A percentile compares a stretch with the other conserved stretches of the same genome.
Conservation (phyloP, 345 rosid species). For the Iberis pinnata region DNA sequence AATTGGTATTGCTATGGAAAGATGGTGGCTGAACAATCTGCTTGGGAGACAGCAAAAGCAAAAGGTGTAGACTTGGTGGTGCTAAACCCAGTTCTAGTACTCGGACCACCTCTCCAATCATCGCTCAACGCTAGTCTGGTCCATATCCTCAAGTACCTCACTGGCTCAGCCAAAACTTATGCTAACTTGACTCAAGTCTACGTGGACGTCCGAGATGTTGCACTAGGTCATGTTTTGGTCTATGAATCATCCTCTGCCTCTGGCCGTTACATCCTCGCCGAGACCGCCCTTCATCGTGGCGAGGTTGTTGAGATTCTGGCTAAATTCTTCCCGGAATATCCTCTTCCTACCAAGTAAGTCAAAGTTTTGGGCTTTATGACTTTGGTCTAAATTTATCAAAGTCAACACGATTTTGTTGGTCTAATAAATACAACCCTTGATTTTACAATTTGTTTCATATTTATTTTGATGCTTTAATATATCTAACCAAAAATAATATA, state of each 20-base stretch:
- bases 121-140: slow-evolving; percentile 65
- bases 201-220: slow-evolving; percentile 82
- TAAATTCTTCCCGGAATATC: slow-evolving; percentile 87
- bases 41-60: slow-evolving; percentile 65
- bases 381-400: slow-evolving; percentile 4
- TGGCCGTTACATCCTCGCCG: slow-evolving; percentile 84
- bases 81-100: slow-evolving; percentile 76
- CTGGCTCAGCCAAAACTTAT: slow-evolving; percentile 89
- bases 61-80: slow-evolving; percentile 83
- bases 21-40: slow-evolving; percentile 82
- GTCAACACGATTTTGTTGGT: slow-evolving; percentile 21
- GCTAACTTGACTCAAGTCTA: slow-evolving; percentile 85
- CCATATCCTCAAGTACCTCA: slow-evolving; percentile 91
- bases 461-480: background rate
- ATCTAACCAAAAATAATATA: too few relatives aligned
- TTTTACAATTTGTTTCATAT: background rate
- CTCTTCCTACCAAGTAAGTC: slow-evolving; percentile 88
- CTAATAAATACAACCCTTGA: slow-evolving; percentile 6
- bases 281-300: slow-evolving; percentile 86
- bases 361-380: background rate
- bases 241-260: slow-evolving; percentile 79
- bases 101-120: slow-evolving; percentile 81
- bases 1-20: slow-evolving; percentile 98
- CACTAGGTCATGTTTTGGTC: slow-evolving; percentile 75
- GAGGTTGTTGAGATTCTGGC: slow-evolving; percentile 86